Conservation (phyloP, 495 filamentous ascomycete species). For the Extremus antarcticus region DNA sequence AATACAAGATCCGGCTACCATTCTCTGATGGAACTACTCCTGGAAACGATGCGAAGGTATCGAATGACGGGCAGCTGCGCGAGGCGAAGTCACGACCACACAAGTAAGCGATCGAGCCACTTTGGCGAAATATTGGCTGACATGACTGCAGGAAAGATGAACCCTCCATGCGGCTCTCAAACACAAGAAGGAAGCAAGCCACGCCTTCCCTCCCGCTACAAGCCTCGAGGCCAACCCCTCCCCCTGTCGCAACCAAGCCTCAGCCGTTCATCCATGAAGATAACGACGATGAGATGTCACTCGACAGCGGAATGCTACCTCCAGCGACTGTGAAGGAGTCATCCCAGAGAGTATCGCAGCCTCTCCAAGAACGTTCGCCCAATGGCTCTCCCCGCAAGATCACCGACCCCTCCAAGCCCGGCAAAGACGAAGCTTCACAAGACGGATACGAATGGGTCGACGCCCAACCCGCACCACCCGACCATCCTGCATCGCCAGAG, state of each 20-base stretch:
- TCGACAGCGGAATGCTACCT: not conserved
- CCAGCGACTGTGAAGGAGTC: not conserved
- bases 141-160: constrained; percentile 5
- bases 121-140: not conserved
- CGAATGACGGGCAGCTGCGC: no score
- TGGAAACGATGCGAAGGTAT: no score
- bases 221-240: not conserved
- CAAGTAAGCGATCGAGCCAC: no score
- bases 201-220: constrained; percentile 13
- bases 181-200: constrained; percentile 8
- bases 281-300: constrained; percentile 3
- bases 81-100: no score
- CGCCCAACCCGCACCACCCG: not conserved
- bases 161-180: constrained; percentile 5
- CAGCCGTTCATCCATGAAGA: constrained; percentile 16
- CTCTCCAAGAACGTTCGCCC: constrained; percentile 11
- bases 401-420: not conserved
- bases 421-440: not conserved
- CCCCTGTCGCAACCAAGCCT: not conserved
- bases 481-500: not conserved
- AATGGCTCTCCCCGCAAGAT: constrained; percentile 14
- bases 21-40: not conserved
- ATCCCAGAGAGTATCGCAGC: not conserved
- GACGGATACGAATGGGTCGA: not conserved
- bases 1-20: constrained; percentile 2